A percentile compares a stretch with the other conserved stretches of the same genome.
Evolutionary conservation across 805 yeast species (phyloP).

Genomic region (Saturnispora halmiae): DNA sequence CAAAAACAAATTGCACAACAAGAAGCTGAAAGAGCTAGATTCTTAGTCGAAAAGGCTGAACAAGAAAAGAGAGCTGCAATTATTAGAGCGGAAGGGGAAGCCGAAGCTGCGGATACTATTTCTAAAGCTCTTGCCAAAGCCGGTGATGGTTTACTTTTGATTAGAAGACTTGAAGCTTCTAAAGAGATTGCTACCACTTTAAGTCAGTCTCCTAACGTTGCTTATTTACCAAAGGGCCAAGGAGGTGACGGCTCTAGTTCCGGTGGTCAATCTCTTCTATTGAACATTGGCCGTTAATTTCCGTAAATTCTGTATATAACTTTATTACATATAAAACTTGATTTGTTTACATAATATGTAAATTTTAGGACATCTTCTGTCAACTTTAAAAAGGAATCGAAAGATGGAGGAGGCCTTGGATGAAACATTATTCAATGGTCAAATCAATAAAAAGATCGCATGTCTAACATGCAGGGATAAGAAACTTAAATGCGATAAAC

Average conservation of each 20-base stretch:
- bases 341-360: too few species aligned
- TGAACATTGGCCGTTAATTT: conserved; percentile 57
- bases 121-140: conserved; percentile 88
- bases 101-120: conserved; percentile 93
- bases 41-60: conserved; percentile 89
- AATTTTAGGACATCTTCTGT: too few species aligned
- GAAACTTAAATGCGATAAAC: conserved; percentile 27
- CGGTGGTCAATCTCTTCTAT: conserved; percentile 45
- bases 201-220: conserved; percentile 73
- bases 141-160: conserved; percentile 90
- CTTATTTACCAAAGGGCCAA: conserved; percentile 65
- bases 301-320: background rate
- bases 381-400: background rate
- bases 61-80: conserved; percentile 94
- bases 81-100: conserved; percentile 98
- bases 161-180: conserved; percentile 93
- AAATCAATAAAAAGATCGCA: conserved; percentile 21
- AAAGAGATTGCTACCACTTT: conserved; percentile 89
- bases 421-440: conserved; percentile 6
- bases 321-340: too few species aligned
- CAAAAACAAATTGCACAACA: conserved; percentile 99
- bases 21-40: conserved; percentile 96
- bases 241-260: conserved; percentile 32
- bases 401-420: background rate
- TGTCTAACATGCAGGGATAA: conserved; percentile 27